Evolutionary conservation across 805 yeast genomes (phyloP), one percentile per base, ranked within the genome.

Genomic region (Aciculoconidium aculeatum): DNA sequence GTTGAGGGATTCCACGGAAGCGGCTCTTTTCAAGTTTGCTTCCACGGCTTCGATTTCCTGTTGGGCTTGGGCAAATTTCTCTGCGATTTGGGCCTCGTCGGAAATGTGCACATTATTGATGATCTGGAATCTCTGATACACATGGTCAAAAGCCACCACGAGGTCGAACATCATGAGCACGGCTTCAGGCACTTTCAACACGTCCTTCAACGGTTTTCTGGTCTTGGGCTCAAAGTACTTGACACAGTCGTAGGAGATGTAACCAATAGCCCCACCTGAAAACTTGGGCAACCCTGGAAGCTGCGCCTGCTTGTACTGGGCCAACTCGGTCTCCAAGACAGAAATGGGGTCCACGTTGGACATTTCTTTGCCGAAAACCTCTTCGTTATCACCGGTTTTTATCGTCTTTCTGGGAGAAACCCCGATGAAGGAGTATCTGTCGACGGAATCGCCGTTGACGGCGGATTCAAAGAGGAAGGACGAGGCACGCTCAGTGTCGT

Each of bases 221-320:
- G 97, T 90, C 44, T 70, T 79, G 36, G 99, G 99, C 61, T 92
- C 99, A 44, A 92, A 92, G 58, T 92, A 92, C 53, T 86, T 83
- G 49, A 92, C 82, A 65, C 99, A 92, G 56, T 92, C 99, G 49
- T 92, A 92, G 1, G 96, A 85, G 24, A 92, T 77, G 52, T 87
- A 92, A 2, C 99, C 99, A 31, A 90, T 72, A 5, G 97, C 97
- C 40, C 99, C 99, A 34, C 99, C 98, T 44, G 88, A 79, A 34
- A 87, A 62, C 39, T 71, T 74, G 9, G 95, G 85, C 28, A 88
- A 63, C 23, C 94, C 94, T 0, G 94, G 94, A 28, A 85, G 61
- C 43, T 73, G 77, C 2, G 88, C 85, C 47, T 84, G 86, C 32
- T 66, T 72, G 47, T 71, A 73, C 22, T 65, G 55, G 7, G 63